Evolutionary conservation across 371 early-diverging fungal genomes (phyloP).

Genomic region (Polyrhizophydium stewartii): DNA sequence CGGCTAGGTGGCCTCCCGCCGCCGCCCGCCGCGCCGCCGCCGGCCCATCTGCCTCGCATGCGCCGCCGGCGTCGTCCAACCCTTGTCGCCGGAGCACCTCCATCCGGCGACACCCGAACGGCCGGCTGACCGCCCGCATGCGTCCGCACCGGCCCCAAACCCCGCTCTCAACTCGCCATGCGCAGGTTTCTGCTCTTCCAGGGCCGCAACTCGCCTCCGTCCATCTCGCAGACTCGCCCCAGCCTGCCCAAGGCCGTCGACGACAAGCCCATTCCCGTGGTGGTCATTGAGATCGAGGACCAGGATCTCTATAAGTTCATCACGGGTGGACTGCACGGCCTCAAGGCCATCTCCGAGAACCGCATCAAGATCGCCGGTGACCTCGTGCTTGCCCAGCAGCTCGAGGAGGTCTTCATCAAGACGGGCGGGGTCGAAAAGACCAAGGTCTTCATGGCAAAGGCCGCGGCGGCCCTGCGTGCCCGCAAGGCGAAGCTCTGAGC

Average conservation of each 20-base stretch:
- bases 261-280: slow-evolving; percentile 2
- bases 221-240: slow-evolving; percentile 21
- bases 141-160: too few species aligned
- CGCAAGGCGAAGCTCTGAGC: not conserved
- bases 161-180: too few species aligned
- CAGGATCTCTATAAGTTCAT: slow-evolving; percentile 30
- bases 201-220: slow-evolving; percentile 16
- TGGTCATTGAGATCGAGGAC: slow-evolving; percentile 29
- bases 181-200: slow-evolving; percentile 31
- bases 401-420: slow-evolving; percentile 31
- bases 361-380: slow-evolving; percentile 30
- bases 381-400: slow-evolving; percentile 20
- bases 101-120: too few species aligned
- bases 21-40: too few species aligned
- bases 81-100: too few species aligned
- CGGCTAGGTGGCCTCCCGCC: too few species aligned
- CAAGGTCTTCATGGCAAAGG: slow-evolving; percentile 17
- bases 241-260: slow-evolving; percentile 11
- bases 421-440: slow-evolving; percentile 32
- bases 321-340: slow-evolving; percentile 27
- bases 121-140: too few species aligned
- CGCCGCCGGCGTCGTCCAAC: too few species aligned
- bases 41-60: too few species aligned
- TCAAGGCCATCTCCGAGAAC: slow-evolving; percentile 20
- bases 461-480: not conserved